Evolutionary conservation across 139 green algal genomes (phyloP).

Genomic region (Chlamydomonas asymmetrica): DNA sequence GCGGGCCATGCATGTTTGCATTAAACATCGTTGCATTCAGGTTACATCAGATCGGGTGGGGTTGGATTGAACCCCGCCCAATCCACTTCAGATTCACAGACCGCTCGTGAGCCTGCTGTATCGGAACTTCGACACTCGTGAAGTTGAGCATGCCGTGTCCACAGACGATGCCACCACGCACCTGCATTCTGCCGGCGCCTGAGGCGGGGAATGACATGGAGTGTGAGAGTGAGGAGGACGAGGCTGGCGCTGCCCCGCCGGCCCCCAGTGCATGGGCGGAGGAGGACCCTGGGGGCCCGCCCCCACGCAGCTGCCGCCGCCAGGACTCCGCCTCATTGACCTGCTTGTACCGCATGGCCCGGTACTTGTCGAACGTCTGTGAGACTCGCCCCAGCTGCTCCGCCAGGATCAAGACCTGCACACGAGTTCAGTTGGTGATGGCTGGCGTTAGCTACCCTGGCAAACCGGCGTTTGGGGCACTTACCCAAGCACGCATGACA

Average conservation of each 20-base stretch:
- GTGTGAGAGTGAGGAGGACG: not conserved
- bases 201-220: no score
- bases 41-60: no score
- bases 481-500: no score
- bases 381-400: constrained; percentile 62
- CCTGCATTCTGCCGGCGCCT: not conserved
- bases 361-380: constrained; percentile 65
- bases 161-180: not conserved
- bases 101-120: no score
- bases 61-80: no score
- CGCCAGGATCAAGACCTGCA: constrained; percentile 73
- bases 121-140: not conserved
- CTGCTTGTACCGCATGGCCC: constrained; percentile 62
- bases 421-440: not conserved
- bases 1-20: no score
- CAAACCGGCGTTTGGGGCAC: no score
- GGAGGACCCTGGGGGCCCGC: not conserved
- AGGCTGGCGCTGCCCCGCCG: not conserved
- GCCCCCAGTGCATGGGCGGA: not conserved
- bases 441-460: not conserved
- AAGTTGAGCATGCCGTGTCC: not conserved
- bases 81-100: no score
- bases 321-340: constrained; percentile 22
- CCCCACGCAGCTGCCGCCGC: constrained; percentile 10
- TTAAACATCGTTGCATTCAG: no score